Evolutionary conservation across 805 yeast species (phyloP).

Genomic region (Metschnikowia lachancei): DNA sequence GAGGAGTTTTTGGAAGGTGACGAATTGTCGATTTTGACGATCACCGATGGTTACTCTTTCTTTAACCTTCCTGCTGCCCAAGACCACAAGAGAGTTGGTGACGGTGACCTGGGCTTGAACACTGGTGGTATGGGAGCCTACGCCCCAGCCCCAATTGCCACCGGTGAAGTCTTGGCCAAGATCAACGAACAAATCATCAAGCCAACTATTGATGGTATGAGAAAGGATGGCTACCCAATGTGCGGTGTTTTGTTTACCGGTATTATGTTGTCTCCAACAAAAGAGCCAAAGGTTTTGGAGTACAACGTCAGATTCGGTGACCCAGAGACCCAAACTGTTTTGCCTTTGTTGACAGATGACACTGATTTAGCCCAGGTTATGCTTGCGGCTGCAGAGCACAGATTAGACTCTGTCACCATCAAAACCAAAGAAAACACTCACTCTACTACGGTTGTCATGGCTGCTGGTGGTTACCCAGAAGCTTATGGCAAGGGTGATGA

Average conservation of each 20-base stretch:
- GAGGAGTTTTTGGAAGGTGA: constrained; percentile 97
- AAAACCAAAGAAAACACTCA: constrained; percentile 54
- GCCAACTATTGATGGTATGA: constrained; percentile 95
- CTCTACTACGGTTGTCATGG: constrained; percentile 90
- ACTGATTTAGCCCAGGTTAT: constrained; percentile 93
- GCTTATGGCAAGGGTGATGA: constrained; percentile 80
- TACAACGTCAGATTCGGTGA: constrained; percentile 98
- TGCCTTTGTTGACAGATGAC: constrained; percentile 76
- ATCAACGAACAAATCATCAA: constrained; percentile 75
- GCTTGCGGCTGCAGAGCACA: constrained; percentile 90
- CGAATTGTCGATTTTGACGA: constrained; percentile 87
- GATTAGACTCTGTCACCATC: constrained; percentile 77
- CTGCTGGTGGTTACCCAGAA: constrained; percentile 98
- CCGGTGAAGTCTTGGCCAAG: constrained; percentile 64
- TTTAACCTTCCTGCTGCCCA: constrained; percentile 95
- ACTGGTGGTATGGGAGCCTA: constrained; percentile 99
- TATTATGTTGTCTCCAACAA: constrained; percentile 73
- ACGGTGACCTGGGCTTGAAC: constrained; percentile 90
- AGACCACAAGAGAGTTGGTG: constrained; percentile 94
- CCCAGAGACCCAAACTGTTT: constrained; percentile 97
- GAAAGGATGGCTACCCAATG: constrained; percentile 92
- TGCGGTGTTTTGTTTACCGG: constrained; percentile 96
- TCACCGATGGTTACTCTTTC: constrained; percentile 90
- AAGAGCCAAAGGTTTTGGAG: constrained; percentile 92
- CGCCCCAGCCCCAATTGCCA: constrained; percentile 96